These are phyloP conservation scores for Botrytis porri DNA, from an alignment of 2,329 filamentous ascomycete genomes.

Conservation along the genomic window DNA sequence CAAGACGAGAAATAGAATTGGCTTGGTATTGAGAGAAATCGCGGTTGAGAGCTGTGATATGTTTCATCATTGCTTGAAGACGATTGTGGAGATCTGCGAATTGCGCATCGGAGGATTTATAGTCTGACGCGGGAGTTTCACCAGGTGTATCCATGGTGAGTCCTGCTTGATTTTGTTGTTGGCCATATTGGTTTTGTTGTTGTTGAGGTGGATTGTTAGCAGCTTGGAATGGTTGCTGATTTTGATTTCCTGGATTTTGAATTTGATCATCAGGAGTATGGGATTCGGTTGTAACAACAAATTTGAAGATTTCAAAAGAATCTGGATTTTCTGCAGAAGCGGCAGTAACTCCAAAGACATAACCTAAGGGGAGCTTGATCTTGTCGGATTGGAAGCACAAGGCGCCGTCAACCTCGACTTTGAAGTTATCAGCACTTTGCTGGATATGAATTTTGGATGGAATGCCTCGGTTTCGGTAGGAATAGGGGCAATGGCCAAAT, in stretches of 20 bases:
- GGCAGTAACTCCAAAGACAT: conserved; percentile 83
- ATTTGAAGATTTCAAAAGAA: conserved; percentile 89
- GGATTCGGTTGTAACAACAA: conserved; percentile 65
- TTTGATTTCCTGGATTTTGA: conserved; percentile 25
- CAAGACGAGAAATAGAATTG: conserved; percentile 46
- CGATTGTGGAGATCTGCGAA: conserved; percentile 84
- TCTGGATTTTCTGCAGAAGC: conserved; percentile 89
- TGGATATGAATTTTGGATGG: conserved; percentile 74
- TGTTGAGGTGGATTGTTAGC: conserved; percentile 34
- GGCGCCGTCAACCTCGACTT: conserved; percentile 75
- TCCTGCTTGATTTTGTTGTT: conserved; percentile 13
- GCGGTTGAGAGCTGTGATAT: conserved; percentile 60
- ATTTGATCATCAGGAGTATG: conserved; percentile 36
- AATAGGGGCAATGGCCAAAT: conserved; percentile 88
- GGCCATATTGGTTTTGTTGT: conserved; percentile 34
- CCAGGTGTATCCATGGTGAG: conserved; percentile 42
- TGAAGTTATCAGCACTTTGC: conserved; percentile 64
- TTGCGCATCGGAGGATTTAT: conserved; percentile 53
- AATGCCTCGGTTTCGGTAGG: conserved; percentile 87
- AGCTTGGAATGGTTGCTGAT: conserved; percentile 19
- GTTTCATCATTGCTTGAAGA: conserved; percentile 69
- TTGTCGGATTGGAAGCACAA: conserved; percentile 82
- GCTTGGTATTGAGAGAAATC: conserved; percentile 51
- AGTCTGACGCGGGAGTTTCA: conserved; percentile 40
- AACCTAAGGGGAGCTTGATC: conserved; percentile 73